Evolutionary conservation across 1,284 basidiomycete genomes (phyloP).

Genomic region (Cerioporus squamosus): DNA sequence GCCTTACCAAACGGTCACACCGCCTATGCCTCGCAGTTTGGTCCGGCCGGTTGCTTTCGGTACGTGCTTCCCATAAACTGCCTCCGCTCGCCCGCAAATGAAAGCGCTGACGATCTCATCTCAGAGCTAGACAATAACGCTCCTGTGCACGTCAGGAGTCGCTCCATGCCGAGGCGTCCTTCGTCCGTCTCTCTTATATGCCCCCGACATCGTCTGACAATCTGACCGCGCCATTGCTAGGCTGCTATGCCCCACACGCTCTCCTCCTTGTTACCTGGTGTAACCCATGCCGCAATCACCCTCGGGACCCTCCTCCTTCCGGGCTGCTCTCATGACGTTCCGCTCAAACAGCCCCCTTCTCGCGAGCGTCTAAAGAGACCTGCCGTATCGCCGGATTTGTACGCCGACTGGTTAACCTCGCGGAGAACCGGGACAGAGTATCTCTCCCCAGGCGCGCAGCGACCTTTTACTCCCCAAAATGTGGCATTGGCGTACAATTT

Average conservation of each 20-base stretch:
- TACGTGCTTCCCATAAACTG: constrained; percentile 43
- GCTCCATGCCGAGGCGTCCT: constrained; percentile 20
- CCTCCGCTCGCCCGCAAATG: constrained; percentile 36
- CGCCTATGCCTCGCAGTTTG: constrained; percentile 20
- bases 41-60: constrained; percentile 26
- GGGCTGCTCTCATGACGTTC: constrained; percentile 1
- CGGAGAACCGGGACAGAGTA: constrained; percentile 42
- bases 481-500: constrained; percentile 59
- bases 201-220: constrained; percentile 1
- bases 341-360: constrained; percentile 1
- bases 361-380: constrained; percentile 19
- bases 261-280: constrained; percentile 12
- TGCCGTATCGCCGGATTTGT: constrained; percentile 33
- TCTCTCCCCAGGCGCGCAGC: constrained; percentile 70
- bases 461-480: constrained; percentile 59
- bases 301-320: not conserved
- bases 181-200: constrained; percentile 23
- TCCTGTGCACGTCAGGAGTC: constrained; percentile 39
- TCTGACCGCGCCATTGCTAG: not conserved
- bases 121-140: constrained; percentile 40
- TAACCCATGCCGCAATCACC: constrained; percentile 1
- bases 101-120: constrained; percentile 44
- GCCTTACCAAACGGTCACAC: constrained; percentile 26
- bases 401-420: constrained; percentile 69
- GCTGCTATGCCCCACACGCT: constrained; percentile 16